Conservation (phyloP, 225 moss, liverwort and hornwort species). For the Bryum argenteum region DNA sequence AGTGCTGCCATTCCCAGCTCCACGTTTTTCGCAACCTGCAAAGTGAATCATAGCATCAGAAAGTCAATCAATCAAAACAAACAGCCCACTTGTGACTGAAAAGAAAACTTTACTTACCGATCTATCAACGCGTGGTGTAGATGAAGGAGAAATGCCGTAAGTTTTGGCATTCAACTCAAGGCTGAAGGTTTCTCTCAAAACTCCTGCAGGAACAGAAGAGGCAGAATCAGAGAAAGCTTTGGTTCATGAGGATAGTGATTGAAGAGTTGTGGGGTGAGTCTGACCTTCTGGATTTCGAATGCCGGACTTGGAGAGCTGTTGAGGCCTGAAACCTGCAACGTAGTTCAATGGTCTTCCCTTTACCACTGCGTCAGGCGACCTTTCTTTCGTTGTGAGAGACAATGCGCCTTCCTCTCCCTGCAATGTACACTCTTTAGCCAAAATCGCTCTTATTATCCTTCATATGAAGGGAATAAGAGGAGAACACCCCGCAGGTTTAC, state of each 20-base stretch:
- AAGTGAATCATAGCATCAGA: neutral
- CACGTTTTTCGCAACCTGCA: conserved; percentile 72
- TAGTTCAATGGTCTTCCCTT: conserved; percentile 79
- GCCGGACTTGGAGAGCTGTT: conserved; percentile 31
- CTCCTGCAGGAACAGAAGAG: conserved; percentile 37
- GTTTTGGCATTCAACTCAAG: conserved; percentile 62
- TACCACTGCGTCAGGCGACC: conserved; percentile 57
- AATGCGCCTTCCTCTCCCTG: conserved; percentile 87
- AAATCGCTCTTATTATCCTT: neutral
- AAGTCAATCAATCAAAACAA: neutral
- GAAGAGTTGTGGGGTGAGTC: neutral
- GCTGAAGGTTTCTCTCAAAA: conserved; percentile 67
- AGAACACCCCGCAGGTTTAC: neutral
- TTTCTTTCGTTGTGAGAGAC: conserved; percentile 74
- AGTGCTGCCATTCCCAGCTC: conserved; percentile 82
- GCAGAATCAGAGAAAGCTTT: neutral
- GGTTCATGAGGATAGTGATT: neutral
- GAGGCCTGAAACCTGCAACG: conserved; percentile 74
- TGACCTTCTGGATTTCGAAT: conserved; percentile 63
- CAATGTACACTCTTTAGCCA: conserved; percentile 14
- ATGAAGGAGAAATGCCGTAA: conserved; percentile 68
- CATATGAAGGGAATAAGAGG: conserved; percentile 2
- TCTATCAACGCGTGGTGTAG: conserved; percentile 72
- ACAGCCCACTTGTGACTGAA: neutral
- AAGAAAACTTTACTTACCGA: conserved; percentile 39